Evolutionary conservation across 2,329 filamentous ascomycete species (phyloP), one percentile per base, ranked within the genome.

Genomic region (Claviceps sp.): DNA sequence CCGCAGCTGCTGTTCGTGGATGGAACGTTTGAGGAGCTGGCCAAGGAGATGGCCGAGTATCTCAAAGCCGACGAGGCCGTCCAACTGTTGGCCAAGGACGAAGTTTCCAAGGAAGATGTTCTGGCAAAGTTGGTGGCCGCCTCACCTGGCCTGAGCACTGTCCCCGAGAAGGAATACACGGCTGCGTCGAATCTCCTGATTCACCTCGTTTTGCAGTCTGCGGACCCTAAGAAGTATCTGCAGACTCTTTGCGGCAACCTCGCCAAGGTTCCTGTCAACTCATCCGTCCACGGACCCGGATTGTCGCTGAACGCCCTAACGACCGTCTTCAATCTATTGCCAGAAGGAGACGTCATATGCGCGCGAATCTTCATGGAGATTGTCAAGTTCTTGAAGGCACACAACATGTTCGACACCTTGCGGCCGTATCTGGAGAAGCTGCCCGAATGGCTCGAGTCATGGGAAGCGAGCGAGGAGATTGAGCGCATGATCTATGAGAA

Each of bases 171-270:
- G 79, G 91, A 97, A 71, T 93, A 96, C 68, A 90, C 89, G 55
- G 85, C 91, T 54, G 89, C 91, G 56, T 96, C 96, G 74, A 97
- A 98, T 74, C 85, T 97, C 61, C 84, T 98, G 68, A 84, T 97
- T 65, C 88, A 96, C 75, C 84, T 98, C 55, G 82, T 95, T 60
- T 78, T 89, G 63, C 88, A 95, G 72, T 88, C 89, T 55, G 81
- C 86, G 62, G 87, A 90, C 61, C 80, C 86, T 59, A 85, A 89
- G 70, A 87, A 86, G 71, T 86, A 93, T 74, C 83, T 98, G 59
- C 86, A 88, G 54, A 80, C 80, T 62, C 84, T 98, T 64, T 97
- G 93, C 81, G 77, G 83, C 64, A 91, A 94, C 73, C 87, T 98
- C 65, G 81, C 82, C 59, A 85, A 88, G 68, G 91, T 93, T 57